phyloP scores from a whole-genome alignment of 352 stramenopile genomes.

The Phytophthora agathidicida region DNA sequence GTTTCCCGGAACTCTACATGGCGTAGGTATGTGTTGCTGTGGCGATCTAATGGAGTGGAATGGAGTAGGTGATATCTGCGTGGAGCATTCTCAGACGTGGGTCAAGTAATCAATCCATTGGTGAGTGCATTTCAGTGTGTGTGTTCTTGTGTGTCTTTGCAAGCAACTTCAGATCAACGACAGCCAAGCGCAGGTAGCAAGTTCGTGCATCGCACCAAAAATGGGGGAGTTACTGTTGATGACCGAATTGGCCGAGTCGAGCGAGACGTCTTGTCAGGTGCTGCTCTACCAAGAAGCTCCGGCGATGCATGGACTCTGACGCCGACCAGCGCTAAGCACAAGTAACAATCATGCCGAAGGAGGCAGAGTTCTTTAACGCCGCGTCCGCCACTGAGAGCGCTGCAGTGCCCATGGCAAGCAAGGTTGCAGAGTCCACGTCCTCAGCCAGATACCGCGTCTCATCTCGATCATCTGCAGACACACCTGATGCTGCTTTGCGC shows the following conservation, averaged over 20 bases:
- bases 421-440: conserved; percentile 13
- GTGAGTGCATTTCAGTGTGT: conserved; percentile 4
- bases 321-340: conserved; percentile 2
- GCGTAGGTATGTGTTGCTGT: conserved; percentile 22
- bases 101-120: conserved; percentile 32
- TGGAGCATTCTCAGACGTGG: too few relatives aligned
- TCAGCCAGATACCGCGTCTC: conserved; percentile 28
- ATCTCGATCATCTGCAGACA: conserved; percentile 10
- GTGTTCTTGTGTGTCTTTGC: too few relatives aligned
- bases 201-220: too few relatives aligned
- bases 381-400: conserved; percentile 3
- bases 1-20: conserved; percentile 51
- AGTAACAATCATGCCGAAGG: conserved; percentile 23
- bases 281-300: background rate
- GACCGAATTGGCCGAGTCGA: background rate
- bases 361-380: conserved; percentile 24
- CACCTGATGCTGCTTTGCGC: background rate
- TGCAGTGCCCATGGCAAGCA: background rate
- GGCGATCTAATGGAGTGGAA: conserved; percentile 2
- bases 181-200: too few relatives aligned
- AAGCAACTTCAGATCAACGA: too few relatives aligned
- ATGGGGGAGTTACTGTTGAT: conserved; percentile 27
- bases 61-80: conserved; percentile 1
- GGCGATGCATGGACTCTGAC: conserved; percentile 12
- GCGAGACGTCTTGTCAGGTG: background rate